phyloP scores from a whole-genome alignment of 1,284 basidiomycete species.

The Microbotryum lychnidis-dioicae region DNA sequence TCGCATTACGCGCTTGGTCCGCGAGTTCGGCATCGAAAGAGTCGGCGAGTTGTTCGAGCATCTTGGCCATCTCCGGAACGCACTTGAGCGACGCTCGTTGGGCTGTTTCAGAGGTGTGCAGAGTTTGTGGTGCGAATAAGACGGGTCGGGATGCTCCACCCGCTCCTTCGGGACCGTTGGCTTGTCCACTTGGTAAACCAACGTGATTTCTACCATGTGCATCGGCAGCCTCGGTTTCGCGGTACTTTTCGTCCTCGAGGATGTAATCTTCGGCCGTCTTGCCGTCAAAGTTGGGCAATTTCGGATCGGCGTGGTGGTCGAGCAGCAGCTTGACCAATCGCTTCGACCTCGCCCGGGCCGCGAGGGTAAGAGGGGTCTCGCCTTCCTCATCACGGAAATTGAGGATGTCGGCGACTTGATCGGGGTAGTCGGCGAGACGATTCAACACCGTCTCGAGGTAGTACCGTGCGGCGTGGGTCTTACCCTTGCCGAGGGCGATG shows the following conservation, averaged over 20 bases:
- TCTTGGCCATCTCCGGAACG: constrained; percentile 71
- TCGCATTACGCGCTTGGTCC: constrained; percentile 84
- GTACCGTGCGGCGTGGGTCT: constrained; percentile 94
- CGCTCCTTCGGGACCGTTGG: neutral
- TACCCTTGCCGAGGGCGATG: constrained; percentile 95
- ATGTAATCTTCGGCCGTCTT: constrained; percentile 99
- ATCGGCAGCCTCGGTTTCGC: constrained; percentile 39
- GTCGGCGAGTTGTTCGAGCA: constrained; percentile 83
- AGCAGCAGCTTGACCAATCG: constrained; percentile 93
- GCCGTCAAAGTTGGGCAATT: constrained; percentile 88
- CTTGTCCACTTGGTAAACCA: no score
- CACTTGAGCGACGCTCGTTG: constrained; percentile 78
- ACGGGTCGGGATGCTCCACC: neutral
- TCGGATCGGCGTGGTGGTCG: constrained; percentile 94
- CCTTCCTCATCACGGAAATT: constrained; percentile 99
- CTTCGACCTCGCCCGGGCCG: constrained; percentile 90
- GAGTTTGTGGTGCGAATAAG: constrained; percentile 7
- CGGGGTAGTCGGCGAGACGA: constrained; percentile 87
- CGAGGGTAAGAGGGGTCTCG: constrained; percentile 94
- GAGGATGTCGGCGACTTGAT: constrained; percentile 94
- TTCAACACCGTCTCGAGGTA: constrained; percentile 96
- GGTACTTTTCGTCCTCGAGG: constrained; percentile 93
- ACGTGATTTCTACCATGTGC: neutral
- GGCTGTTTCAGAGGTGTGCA: constrained; percentile 80
- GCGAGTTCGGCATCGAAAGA: constrained; percentile 88